Evolutionary conservation across 2,329 filamentous ascomycete genomes (phyloP), one percentile per base, ranked within the genome.

Genomic region (Fonsecaea pedrosoi): DNA sequence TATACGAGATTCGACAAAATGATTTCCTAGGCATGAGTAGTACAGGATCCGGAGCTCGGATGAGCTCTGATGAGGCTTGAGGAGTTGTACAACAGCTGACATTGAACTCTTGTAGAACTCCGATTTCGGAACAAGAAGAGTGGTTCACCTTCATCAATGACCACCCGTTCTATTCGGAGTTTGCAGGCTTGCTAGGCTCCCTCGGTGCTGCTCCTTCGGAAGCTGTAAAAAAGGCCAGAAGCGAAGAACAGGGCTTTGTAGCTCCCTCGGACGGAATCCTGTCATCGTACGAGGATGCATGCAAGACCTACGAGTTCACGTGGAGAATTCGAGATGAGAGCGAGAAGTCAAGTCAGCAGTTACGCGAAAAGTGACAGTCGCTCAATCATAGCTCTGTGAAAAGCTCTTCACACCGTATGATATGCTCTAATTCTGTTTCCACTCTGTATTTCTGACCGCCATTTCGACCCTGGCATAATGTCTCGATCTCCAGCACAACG

Each of bases 211-310:
- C 9, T 58, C 30, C 32, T 34, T 21, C 40, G 35, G 37, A 21
- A 58, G 13, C n/a, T 40, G 55, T 3, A 13, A 25, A 58, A 7
- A 10, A 34, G 9, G 6, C 2, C 18, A 35, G 15, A 3, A 40
- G 21, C 34, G 12, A 12, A 4, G 8, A 25, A 13, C 34, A 58
- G 35, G 32, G 13, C n/a, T 8, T 38, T 25, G 2, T n/a, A 8
- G 8, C 42, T n/a, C 6, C 57, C 18, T 18, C 57, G 13, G 25
- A 9, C 34, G 1, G 34, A 48, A 60, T 60, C 9, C 25, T 62
- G 18, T 62, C 60, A 10, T 53, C 60, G 13, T 62, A 62, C 25
- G 60, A 62, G 35, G 60, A 62, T 42, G 60, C 59, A n/a, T 53
- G 42, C 42, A 61, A 54, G 59, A 61, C 45, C 2, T 54, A 61